Evolutionary conservation across 441 rosid species (phyloP), one percentile per base, ranked within the genome.

Genomic region (Macaranga tanarius): DNA sequence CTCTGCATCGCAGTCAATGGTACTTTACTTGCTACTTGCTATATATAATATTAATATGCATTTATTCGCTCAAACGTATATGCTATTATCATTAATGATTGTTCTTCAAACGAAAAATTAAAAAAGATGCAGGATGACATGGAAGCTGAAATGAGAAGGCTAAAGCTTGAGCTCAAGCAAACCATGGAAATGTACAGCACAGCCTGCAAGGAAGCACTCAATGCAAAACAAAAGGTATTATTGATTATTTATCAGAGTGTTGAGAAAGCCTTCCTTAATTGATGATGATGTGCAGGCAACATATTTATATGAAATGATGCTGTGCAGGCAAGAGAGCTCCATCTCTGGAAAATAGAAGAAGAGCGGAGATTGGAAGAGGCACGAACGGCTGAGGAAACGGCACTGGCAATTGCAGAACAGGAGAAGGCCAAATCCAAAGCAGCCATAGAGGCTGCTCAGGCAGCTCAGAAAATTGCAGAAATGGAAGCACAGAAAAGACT

Each of bases 81-180:
- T 8, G 47, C 47, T 42, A 7, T 8, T 42, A 42, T 10, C 10
- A 42, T 42, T 42, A 42, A 7, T 42, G 19, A 51, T 45, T 52
- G 48, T 0, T 40, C 1, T 38, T 17, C 54, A 40, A 45, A 20
- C 10, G 42, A 12, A 54, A 25, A 28, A 34, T 3, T 4, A 55
- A 25, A 28, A 10, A 45, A 17, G 22, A 16, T 71, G 25, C 89
- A 92, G 95, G 97, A 92, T 31, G 99, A 92, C 52, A 83, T 87
- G 60, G 97, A 95, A 85, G 92, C 93, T 28, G 97, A 92, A 87
- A 92, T 95, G 99, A 90, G 91, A 83, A 91, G 97, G 88, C 89
- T 92, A 51, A 95, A 67, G 82, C 82, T 89, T 75, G 97, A 95
- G 89, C 86, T 95, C 57, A 92, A 91, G 80, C 97, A 95, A 76